A percentile compares a stretch with the other conserved stretches of the same genome.
phyloP scores from a whole-genome alignment of 2,329 filamentous ascomycete genomes.

The Pseudogymnoascus sp. region DNA sequence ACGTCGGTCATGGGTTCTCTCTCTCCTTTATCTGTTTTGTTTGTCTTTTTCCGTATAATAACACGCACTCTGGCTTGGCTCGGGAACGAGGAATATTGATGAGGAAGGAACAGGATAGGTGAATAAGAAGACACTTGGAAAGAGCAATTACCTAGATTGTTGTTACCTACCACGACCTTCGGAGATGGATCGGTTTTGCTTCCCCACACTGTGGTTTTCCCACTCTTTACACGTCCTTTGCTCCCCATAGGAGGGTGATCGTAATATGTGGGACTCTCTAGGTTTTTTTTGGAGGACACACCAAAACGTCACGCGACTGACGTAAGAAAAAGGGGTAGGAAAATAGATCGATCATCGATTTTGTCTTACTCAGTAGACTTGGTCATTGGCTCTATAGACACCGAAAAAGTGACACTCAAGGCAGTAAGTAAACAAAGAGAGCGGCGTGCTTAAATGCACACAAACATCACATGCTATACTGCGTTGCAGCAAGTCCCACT shows the following conservation, averaged over 20 bases:
- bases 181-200: slow-evolving; percentile 1
- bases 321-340: slow-evolving; percentile 1
- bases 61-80: neutral
- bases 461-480: neutral
- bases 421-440: neutral
- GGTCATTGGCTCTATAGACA: neutral
- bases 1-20: neutral
- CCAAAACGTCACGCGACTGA: slow-evolving; percentile 3
- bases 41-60: neutral
- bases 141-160: neutral
- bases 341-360: slow-evolving; percentile 5
- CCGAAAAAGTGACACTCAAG: neutral
- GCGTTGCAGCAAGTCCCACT: neutral
- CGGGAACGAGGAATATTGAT: neutral
- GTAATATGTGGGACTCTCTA: slow-evolving; percentile 7
- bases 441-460: neutral
- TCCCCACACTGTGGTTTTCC: slow-evolving; percentile 2
- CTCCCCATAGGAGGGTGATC: neutral
- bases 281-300: neutral
- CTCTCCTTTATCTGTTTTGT: neutral
- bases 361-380: neutral
- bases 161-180: neutral
- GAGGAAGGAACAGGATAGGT: neutral
- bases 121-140: neutral
- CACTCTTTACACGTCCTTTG: slow-evolving; percentile 5